Base-by-base conservation (phyloP, 2,329 filamentous ascomycete species). In the Ambrosiella xylebori region DNA sequence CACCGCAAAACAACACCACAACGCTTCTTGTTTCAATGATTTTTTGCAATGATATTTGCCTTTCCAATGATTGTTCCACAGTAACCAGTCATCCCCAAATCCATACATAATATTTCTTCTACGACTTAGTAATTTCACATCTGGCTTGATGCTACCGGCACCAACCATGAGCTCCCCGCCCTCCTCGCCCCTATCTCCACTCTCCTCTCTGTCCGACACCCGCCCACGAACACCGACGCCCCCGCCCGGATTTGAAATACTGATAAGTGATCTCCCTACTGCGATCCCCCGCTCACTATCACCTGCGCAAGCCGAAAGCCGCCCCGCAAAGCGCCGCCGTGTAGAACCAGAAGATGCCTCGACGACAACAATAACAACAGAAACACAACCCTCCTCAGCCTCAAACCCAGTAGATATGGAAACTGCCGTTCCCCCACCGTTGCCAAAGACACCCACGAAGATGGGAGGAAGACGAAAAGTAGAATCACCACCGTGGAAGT, bases 401-500 rank as follows among this genome's bases (percentile, higher is more conserved):
- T 17, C 56, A 12, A 12, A 36, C 11, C 47, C 38, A 39, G 2
- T 8, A 12, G 12, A 50, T 6, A 2, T 15, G 66, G 44, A 15
- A 13, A 15, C n/a, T 47, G 7, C n/a, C 7, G 44, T 2, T 8
- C 8, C 11, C 6, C 11, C 44, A 17, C 44, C 2, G 7, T 68
- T 62, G 76, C 72, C 27, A 73, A 74, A 39, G 66, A 62, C 36
- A 8, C 40, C 65, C 0, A 66, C 68, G 27, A 27, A 27, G 27
- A 27, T 5, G 60, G 59, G 65, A 69, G 74, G 61, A 65, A 69
- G 65, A 74, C 83, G 71, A 72, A 74, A 56, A 19, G 39, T 56
- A 57, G 76, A 78, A 61, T 97, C 91, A 62, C 93, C 93, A 63
- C 93, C 93, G 19, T 98, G 93, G 93, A 97, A 93, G 73, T 87